Conservation (phyloP, 2,329 filamentous ascomycete genomes). For the Pseudogymnoascus sp. region DNA sequence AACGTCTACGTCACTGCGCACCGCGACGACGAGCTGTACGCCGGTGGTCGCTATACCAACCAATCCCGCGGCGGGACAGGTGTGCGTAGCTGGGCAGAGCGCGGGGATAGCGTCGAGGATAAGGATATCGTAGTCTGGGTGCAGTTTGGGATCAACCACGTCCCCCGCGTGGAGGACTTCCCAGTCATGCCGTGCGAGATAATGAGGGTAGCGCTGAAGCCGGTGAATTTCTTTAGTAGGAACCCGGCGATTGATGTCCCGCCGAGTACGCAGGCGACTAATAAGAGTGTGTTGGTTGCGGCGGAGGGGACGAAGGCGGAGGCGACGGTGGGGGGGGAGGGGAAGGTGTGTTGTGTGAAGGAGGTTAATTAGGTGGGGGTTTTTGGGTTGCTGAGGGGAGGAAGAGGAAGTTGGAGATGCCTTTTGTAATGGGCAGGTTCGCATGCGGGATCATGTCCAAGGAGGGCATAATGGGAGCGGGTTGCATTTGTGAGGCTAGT, state of each 20-base stretch:
- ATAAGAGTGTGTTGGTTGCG: constrained; percentile 27
- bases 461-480: neutral
- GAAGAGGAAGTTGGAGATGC: neutral
- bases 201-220: constrained; percentile 39
- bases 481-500: neutral
- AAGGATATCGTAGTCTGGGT: constrained; percentile 50
- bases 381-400: neutral
- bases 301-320: constrained; percentile 16
- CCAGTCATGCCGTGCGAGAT: constrained; percentile 59
- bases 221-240: constrained; percentile 43
- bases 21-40: constrained; percentile 42
- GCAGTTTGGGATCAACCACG: constrained; percentile 53
- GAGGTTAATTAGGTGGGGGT: constrained; percentile 17
- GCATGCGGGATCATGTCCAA: neutral
- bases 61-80: constrained; percentile 45
- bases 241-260: constrained; percentile 45
- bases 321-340: constrained; percentile 17
- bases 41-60: constrained; percentile 47
- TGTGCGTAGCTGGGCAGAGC: constrained; percentile 43
- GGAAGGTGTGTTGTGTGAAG: constrained; percentile 21
- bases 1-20: constrained; percentile 48
- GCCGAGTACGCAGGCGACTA: constrained; percentile 35
- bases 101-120: constrained; percentile 41
- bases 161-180: constrained; percentile 56
- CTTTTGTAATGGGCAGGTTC: neutral